Conservation (phyloP, 129 eudicot genomes). For the Flaveria linearis region DNA sequence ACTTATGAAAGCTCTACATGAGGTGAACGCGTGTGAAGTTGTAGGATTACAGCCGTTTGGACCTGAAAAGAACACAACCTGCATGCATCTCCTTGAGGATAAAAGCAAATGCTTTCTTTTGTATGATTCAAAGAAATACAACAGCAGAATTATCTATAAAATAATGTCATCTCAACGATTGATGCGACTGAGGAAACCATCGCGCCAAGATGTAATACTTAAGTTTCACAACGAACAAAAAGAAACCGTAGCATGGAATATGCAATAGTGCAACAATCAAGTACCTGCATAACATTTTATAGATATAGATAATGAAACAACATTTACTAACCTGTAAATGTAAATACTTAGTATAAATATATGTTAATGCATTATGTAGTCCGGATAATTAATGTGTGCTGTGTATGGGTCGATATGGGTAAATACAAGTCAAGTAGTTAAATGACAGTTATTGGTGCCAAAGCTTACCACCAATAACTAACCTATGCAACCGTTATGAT, state of each 20-base stretch:
- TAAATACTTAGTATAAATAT: too few species aligned
- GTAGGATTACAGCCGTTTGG: background rate
- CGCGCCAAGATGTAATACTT: slow-evolving; percentile 47
- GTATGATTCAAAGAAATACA: background rate
- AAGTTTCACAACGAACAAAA: slow-evolving; percentile 44
- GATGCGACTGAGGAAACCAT: slow-evolving; percentile 62
- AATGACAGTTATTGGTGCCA: too few species aligned
- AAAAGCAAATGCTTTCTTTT: background rate
- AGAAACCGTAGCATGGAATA: slow-evolving; percentile 61
- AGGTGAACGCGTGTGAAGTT: background rate
- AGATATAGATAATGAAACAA: background rate
- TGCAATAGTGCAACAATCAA: slow-evolving; percentile 67
- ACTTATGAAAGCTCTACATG: background rate
- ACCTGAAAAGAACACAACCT: background rate
- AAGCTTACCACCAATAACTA: too few species aligned
- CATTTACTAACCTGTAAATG: too few species aligned
- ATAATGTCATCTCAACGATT: slow-evolving; percentile 33
- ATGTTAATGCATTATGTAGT: too few species aligned
- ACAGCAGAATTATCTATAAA: background rate
- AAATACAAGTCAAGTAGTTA: too few species aligned
- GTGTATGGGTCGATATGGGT: too few species aligned
- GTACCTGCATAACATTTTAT: slow-evolving; percentile 30
- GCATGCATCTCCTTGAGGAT: background rate
- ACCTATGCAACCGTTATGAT: too few species aligned
- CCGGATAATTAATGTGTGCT: too few species aligned